Evolutionary conservation across 345 rosid genomes (phyloP).

Genomic region (Reutealis trisperma): DNA sequence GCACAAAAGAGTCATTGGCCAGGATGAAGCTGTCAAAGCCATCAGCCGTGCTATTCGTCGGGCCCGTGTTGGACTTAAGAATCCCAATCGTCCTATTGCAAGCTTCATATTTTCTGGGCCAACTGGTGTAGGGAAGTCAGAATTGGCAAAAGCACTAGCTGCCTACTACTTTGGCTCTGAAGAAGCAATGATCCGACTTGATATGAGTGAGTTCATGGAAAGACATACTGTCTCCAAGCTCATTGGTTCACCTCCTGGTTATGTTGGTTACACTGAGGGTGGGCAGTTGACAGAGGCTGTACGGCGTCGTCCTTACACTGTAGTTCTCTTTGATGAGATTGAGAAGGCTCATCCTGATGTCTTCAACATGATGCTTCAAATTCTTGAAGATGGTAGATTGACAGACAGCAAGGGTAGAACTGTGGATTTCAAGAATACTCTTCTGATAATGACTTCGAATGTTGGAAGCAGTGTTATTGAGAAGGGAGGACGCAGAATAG

Average conservation of each 20-base stretch:
- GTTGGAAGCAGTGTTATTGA: slow-evolving; percentile 97
- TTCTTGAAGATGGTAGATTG: slow-evolving; percentile 94
- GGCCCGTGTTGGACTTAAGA: slow-evolving; percentile 97
- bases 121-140: slow-evolving; percentile 99
- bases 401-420: slow-evolving; percentile 99
- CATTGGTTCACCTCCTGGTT: slow-evolving; percentile 98
- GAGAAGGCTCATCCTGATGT: slow-evolving; percentile 99
- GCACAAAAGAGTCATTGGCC: slow-evolving; percentile 90
- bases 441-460: slow-evolving; percentile 94
- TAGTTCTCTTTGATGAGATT: slow-evolving; percentile 91
- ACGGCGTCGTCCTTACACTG: slow-evolving; percentile 89
- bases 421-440: slow-evolving; percentile 96
- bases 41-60: slow-evolving; percentile 96
- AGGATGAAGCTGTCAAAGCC: slow-evolving; percentile 96
- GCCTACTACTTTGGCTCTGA: slow-evolving; percentile 96
- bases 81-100: slow-evolving; percentile 92
- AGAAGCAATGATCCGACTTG: slow-evolving; percentile 96
- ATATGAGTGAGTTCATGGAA: slow-evolving; percentile 99
- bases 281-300: slow-evolving; percentile 98
- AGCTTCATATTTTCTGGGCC: slow-evolving; percentile 99
- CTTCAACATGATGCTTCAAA: slow-evolving; percentile 99
- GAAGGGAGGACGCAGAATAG: slow-evolving; percentile 87
- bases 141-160: slow-evolving; percentile 92
- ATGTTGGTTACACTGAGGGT: slow-evolving; percentile 97
- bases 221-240: slow-evolving; percentile 96